phyloP scores from a whole-genome alignment of 2,329 filamentous ascomycete genomes.

The Trichoderma lentiforme region DNA sequence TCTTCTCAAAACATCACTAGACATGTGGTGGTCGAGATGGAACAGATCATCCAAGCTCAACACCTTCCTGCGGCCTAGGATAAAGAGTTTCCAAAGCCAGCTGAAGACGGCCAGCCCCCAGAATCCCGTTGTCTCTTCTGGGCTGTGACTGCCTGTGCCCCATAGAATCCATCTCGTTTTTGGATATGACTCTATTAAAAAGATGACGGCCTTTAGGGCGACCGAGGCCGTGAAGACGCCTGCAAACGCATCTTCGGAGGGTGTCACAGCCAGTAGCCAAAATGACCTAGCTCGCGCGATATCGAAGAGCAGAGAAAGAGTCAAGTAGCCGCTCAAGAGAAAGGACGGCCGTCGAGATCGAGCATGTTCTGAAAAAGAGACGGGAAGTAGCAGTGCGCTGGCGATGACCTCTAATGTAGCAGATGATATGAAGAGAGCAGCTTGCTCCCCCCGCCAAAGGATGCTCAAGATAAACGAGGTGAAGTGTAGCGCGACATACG shows the following conservation, averaged over 20 bases:
- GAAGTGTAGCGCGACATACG: slow-evolving; percentile 32
- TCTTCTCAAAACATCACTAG: slow-evolving; percentile 24
- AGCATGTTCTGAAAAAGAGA: slow-evolving; percentile 31
- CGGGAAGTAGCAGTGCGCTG: slow-evolving; percentile 14
- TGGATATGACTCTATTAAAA: slow-evolving; percentile 38
- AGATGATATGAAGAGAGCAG: slow-evolving; percentile 4
- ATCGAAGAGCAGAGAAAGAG: slow-evolving; percentile 44
- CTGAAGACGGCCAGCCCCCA: slow-evolving; percentile 32
- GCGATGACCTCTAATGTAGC: slow-evolving; percentile 27
- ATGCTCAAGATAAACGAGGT: slow-evolving; percentile 31
- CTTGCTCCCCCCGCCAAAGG: slow-evolving; percentile 22
- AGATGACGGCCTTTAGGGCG: slow-evolving; percentile 32
- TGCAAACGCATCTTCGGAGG: slow-evolving; percentile 21
- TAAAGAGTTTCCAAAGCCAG: slow-evolving; percentile 37
- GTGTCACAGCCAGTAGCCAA: slow-evolving; percentile 23
- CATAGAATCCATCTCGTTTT: slow-evolving; percentile 40
- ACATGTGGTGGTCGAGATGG: slow-evolving; percentile 32
- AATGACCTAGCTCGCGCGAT: slow-evolving; percentile 35
- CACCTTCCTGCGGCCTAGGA: slow-evolving; percentile 35
- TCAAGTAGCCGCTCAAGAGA: slow-evolving; percentile 40
- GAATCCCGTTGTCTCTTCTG: slow-evolving; percentile 35
- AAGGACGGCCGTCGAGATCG: slow-evolving; percentile 41
- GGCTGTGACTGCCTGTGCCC: slow-evolving; percentile 38
- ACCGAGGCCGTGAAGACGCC: slow-evolving; percentile 36
- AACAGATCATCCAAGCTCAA: slow-evolving; percentile 35